These are phyloP conservation scores for Novymonas esmeraldas DNA, from an alignment of 208 protist genomes.

Conservation along the genomic window DNA sequence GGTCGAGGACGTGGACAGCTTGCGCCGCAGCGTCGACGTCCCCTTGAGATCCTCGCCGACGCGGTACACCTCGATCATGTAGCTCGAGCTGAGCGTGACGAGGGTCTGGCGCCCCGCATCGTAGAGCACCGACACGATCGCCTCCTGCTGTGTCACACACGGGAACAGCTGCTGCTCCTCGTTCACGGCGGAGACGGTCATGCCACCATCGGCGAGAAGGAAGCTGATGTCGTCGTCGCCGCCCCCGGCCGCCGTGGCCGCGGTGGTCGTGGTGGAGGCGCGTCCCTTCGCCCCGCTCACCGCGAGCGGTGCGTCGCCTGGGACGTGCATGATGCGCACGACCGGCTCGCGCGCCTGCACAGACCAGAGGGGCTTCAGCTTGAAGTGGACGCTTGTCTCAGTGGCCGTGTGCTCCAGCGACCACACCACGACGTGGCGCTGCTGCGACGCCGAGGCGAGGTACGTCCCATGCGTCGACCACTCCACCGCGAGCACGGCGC, in stretches of 20 bases:
- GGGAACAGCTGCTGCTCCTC: constrained; percentile 73
- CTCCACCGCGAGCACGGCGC: constrained; percentile 42
- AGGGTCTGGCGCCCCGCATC: constrained; percentile 60
- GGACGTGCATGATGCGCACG: constrained; percentile 51
- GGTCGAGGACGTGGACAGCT: constrained; percentile 54
- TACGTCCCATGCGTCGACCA: constrained; percentile 70
- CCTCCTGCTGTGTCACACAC: constrained; percentile 55
- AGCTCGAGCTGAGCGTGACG: constrained; percentile 61
- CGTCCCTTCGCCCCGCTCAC: constrained; percentile 1
- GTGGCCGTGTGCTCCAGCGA: constrained; percentile 49
- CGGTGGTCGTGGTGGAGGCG: not conserved
- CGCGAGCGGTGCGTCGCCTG: not conserved
- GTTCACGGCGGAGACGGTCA: constrained; percentile 45
- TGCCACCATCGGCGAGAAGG: constrained; percentile 55
- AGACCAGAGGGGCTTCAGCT: constrained; percentile 70
- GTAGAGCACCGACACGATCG: constrained; percentile 66
- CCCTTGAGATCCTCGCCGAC: constrained; percentile 54
- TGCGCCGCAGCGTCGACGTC: constrained; percentile 59
- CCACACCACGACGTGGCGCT: constrained; percentile 72
- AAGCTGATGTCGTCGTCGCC: constrained; percentile 76
- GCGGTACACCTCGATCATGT: constrained; percentile 70
- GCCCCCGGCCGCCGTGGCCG: constrained; percentile 6
- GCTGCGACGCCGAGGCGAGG: constrained; percentile 60
- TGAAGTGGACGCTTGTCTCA: constrained; percentile 34
- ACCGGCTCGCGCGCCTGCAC: constrained; percentile 52